These are phyloP conservation scores for Coniochaeta sp. DNA, from an alignment of 2,329 filamentous ascomycete species.

Conservation along the genomic window DNA sequence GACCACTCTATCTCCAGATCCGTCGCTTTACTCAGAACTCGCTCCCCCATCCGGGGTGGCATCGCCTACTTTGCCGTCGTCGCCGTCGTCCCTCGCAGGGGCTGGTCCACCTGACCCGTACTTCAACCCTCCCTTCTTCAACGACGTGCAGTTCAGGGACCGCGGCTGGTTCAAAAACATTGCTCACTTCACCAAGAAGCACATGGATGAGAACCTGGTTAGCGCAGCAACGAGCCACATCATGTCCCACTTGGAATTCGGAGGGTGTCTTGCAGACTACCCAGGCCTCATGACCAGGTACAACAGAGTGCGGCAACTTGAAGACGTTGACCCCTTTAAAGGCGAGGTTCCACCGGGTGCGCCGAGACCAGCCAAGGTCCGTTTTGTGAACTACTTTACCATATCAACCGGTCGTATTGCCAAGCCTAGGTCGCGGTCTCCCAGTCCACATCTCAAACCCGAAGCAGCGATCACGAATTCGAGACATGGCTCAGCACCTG, in stretches of 20 bases:
- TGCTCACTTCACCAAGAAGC: conserved; percentile 74
- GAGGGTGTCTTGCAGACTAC: conserved; percentile 72
- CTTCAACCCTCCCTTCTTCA: conserved; percentile 69
- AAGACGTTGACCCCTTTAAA: conserved; percentile 56
- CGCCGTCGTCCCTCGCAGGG: conserved; percentile 10
- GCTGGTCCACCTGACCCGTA: conserved; percentile 43
- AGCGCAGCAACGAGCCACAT: conserved; percentile 67
- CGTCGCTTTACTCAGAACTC: conserved; percentile 16
- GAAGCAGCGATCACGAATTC: conserved; percentile 6
- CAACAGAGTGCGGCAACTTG: conserved; percentile 58
- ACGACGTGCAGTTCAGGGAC: conserved; percentile 63
- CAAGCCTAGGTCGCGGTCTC: conserved; percentile 19
- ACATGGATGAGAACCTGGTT: conserved; percentile 60
- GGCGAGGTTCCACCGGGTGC: conserved; percentile 23
- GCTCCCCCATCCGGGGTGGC: conserved; percentile 12
- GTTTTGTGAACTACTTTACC: conserved; percentile 89
- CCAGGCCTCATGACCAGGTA: conserved; percentile 64
- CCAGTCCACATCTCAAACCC: conserved; percentile 6
- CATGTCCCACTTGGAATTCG: conserved; percentile 76
- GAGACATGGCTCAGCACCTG: neutral
- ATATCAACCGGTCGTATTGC: conserved; percentile 70
- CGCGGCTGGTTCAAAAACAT: conserved; percentile 62
- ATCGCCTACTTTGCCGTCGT: conserved; percentile 10
- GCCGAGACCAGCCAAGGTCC: conserved; percentile 45
- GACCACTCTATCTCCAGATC: conserved; percentile 14